Evolutionary conservation across 2,329 filamentous ascomycete genomes (phyloP).

Genomic region (Alternaria panax): DNA sequence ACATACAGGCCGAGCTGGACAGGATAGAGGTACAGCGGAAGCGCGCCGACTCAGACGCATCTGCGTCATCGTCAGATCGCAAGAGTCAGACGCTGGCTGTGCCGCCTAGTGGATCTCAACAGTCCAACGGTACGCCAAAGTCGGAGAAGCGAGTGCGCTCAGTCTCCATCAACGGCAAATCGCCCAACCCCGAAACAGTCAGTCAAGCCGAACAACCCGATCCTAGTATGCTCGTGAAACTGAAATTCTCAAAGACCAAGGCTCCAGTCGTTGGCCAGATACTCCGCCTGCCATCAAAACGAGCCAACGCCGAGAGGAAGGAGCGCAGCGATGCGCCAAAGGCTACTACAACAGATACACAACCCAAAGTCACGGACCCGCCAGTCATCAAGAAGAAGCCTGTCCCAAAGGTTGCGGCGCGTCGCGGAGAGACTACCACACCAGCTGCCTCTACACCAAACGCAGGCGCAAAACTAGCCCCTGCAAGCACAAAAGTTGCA

Average conservation of each 20-base stretch:
- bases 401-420: constrained; percentile 35
- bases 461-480: constrained; percentile 17
- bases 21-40: constrained; percentile 50
- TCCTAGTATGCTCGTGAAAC: constrained; percentile 53
- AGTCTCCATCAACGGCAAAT: constrained; percentile 37
- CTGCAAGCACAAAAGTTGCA: constrained; percentile 23
- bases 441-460: constrained; percentile 18
- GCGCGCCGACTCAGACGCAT: constrained; percentile 46
- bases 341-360: constrained; percentile 23
- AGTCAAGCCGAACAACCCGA: constrained; percentile 19
- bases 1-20: constrained; percentile 62
- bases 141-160: constrained; percentile 34
- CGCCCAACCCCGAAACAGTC: constrained; percentile 26
- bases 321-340: constrained; percentile 35
- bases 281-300: constrained; percentile 44
- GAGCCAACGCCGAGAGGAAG: constrained; percentile 32
- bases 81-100: constrained; percentile 38
- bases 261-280: constrained; percentile 55
- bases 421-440: constrained; percentile 31
- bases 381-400: constrained; percentile 36
- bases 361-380: constrained; percentile 29
- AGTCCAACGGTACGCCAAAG: constrained; percentile 31
- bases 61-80: constrained; percentile 43
- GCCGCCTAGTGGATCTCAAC: constrained; percentile 27
- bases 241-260: constrained; percentile 61